Conservation (phyloP, 1,284 basidiomycete genomes). For the Austroboletus rostrupii region DNA sequence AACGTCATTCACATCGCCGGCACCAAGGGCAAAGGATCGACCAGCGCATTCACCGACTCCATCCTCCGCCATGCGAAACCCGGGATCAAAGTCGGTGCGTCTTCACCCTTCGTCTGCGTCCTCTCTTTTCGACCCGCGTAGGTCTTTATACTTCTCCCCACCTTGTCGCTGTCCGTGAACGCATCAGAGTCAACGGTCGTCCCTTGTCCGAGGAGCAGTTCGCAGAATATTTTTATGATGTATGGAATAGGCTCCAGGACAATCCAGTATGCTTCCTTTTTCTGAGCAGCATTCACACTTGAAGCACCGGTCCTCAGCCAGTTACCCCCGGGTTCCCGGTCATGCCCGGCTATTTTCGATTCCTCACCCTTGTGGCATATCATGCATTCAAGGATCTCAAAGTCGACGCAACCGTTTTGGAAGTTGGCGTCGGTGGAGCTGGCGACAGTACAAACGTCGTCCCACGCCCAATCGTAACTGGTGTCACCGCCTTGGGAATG, state of each 20-base stretch:
- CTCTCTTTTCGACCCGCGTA: slow-evolving; percentile 22
- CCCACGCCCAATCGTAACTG: slow-evolving; percentile 84
- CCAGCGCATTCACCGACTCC: slow-evolving; percentile 87
- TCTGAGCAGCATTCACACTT: not conserved
- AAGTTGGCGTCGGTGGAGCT: slow-evolving; percentile 94
- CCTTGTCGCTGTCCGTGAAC: slow-evolving; percentile 91
- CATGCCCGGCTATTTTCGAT: slow-evolving; percentile 93
- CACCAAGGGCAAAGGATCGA: slow-evolving; percentile 98
- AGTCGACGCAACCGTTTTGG: slow-evolving; percentile 88
- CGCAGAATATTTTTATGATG: slow-evolving; percentile 91
- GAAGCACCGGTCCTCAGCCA: slow-evolving; percentile 32
- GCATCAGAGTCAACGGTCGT: slow-evolving; percentile 90
- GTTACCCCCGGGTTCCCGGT: slow-evolving; percentile 54
- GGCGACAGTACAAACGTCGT: slow-evolving; percentile 98
- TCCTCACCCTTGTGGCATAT: slow-evolving; percentile 89
- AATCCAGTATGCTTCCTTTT: slow-evolving; percentile 39
- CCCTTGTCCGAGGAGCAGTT: slow-evolving; percentile 89
- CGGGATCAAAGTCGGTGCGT: slow-evolving; percentile 67
- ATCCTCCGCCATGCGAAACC: slow-evolving; percentile 64
- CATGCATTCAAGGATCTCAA: slow-evolving; percentile 83
- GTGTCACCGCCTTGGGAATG: slow-evolving; percentile 86
- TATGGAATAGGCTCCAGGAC: slow-evolving; percentile 86
- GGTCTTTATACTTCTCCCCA: slow-evolving; percentile 98
- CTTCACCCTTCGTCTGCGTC: not conserved
- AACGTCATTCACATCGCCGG: slow-evolving; percentile 98